A percentile compares a stretch with the other conserved stretches of the same genome.
Conservation (phyloP, 2,329 filamentous ascomycete species). For the Cadophora gregata region DNA sequence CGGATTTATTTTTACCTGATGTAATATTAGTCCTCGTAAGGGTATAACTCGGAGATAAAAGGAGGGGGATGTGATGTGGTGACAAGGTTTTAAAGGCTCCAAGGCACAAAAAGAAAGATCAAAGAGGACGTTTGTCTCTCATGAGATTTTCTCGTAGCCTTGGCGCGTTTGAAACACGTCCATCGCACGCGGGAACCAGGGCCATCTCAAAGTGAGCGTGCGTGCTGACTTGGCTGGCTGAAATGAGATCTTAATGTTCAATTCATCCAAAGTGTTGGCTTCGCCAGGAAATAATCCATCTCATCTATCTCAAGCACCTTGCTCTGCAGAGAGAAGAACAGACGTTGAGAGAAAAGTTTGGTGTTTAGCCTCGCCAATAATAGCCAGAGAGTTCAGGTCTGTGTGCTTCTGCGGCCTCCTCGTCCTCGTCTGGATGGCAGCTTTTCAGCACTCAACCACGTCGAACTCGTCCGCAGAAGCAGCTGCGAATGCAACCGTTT, state of each 20-base stretch:
- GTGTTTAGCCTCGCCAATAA: conserved; percentile 7
- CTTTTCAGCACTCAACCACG: neutral
- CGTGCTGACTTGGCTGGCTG: conserved; percentile 8
- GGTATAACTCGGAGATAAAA: conserved; percentile 7
- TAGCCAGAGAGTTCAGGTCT: neutral
- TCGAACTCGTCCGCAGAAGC: neutral
- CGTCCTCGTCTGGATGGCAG: neutral
- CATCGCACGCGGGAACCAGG: conserved; percentile 5
- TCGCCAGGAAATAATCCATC: neutral
- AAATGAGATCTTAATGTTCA: neutral
- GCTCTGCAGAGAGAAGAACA: conserved; percentile 7
- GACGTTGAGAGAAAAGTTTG: neutral
- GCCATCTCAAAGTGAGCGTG: neutral
- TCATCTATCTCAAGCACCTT: neutral
- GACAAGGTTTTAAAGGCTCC: neutral
- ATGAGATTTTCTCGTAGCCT: neutral
- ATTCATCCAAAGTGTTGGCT: conserved; percentile 5
- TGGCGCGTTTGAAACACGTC: conserved; percentile 11
- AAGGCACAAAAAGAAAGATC: neutral
- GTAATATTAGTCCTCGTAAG: neutral
- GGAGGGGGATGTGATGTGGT: conserved; percentile 2
- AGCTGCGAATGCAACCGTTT: neutral
- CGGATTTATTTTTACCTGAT: neutral
- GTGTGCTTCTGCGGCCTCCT: neutral
- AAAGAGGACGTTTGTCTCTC: neutral